Conservation (phyloP, 495 filamentous ascomycete genomes). For the Aspergillus carlsbadensis region DNA sequence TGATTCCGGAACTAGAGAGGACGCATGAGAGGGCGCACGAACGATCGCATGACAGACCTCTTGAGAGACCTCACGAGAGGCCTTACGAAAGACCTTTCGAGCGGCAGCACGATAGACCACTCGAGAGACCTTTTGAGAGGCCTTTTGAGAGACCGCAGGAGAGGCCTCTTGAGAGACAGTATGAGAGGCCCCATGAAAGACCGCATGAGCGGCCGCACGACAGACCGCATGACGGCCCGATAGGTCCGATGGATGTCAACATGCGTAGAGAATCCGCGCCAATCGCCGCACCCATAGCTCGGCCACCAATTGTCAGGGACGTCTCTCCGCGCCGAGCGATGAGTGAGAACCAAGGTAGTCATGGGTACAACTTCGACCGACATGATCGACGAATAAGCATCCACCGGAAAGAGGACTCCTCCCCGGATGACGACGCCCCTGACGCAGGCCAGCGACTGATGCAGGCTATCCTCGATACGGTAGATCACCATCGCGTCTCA, state of each 20-base stretch:
- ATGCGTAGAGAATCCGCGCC: slow-evolving; percentile 39
- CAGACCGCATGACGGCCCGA: slow-evolving; percentile 5
- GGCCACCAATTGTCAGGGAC: slow-evolving; percentile 18
- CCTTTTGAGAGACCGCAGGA: too few species aligned
- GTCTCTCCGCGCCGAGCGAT: slow-evolving; percentile 41
- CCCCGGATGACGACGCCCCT: slow-evolving; percentile 40
- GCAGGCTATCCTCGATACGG: slow-evolving; percentile 48
- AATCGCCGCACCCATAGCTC: slow-evolving; percentile 13
- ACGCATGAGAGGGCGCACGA: neutral
- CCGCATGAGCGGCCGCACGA: neutral
- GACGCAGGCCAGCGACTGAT: slow-evolving; percentile 47
- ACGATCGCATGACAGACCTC: too few species aligned
- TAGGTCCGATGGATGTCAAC: slow-evolving; percentile 9
- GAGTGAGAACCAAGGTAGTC: slow-evolving; percentile 39
- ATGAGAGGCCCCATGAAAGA: too few species aligned
- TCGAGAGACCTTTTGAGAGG: too few species aligned
- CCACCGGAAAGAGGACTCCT: slow-evolving; percentile 14
- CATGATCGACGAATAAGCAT: slow-evolving; percentile 24
- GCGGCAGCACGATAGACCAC: too few species aligned
- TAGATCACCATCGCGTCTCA: slow-evolving; percentile 42
- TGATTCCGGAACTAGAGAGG: slow-evolving; percentile 12
- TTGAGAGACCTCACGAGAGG: too few species aligned
- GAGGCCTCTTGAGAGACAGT: too few species aligned
- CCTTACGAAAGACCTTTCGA: too few species aligned
- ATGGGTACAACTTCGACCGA: slow-evolving; percentile 6